Evolutionary conservation across 169 alveolate genomes (phyloP).

Genomic region (Plasmodium sp.): DNA sequence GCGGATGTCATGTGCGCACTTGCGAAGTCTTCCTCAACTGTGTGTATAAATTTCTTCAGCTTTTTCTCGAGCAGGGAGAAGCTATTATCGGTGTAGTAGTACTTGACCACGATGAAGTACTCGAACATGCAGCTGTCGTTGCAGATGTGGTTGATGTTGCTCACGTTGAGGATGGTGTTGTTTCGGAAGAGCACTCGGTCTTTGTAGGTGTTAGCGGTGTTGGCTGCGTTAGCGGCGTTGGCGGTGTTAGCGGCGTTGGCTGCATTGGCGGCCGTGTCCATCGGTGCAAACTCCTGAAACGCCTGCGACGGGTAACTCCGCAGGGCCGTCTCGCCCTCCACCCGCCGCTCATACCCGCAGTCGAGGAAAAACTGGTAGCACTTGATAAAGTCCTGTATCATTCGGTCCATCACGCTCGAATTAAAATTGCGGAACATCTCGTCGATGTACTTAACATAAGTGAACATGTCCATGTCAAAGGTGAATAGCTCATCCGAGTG

Average conservation of each 20-base stretch:
- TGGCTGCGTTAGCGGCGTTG: too few relatives aligned
- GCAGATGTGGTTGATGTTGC: constrained; percentile 66
- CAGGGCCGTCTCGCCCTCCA: not conserved
- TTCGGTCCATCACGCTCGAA: constrained; percentile 53
- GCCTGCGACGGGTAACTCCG: not conserved
- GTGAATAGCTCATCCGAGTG: constrained; percentile 68
- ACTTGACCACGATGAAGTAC: constrained; percentile 53
- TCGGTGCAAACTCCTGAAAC: not conserved
- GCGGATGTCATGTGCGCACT: not conserved
- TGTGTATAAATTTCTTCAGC: constrained; percentile 32
- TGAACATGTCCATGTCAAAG: constrained; percentile 63
- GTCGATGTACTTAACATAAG: constrained; percentile 52
- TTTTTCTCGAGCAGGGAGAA: constrained; percentile 55
- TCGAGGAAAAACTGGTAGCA: constrained; percentile 55
- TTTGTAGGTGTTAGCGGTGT: not conserved
- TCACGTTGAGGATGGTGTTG: constrained; percentile 33
- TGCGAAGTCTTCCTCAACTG: constrained; percentile 7
- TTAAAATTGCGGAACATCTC: constrained; percentile 63
- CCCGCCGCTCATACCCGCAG: constrained; percentile 34
- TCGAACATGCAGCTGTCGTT: constrained; percentile 65
- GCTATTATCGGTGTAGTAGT: constrained; percentile 59
- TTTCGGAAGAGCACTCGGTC: constrained; percentile 53
- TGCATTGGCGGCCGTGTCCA: not conserved
- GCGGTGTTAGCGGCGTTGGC: not conserved
- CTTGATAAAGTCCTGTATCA: constrained; percentile 50